Base-by-base conservation (phyloP, 352 stramenopile genomes). In the Pythium diclinum region DNA sequence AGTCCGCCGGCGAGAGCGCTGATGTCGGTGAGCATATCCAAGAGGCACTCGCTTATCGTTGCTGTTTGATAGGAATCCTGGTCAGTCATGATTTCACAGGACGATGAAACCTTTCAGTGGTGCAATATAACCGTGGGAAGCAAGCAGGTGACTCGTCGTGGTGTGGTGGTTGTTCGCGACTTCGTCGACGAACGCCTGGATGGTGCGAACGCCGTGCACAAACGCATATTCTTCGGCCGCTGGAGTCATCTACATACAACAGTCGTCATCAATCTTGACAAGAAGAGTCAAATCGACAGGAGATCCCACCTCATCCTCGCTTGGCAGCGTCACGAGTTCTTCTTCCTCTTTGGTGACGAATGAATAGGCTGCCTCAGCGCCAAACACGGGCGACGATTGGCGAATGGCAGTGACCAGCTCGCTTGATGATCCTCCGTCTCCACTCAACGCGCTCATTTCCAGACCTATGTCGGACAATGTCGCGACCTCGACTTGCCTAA, bases 141-240 rank as follows among this genome's bases (percentile, higher is more conserved):
- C 54, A 3, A 63, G 47, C 1, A 68, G 8, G 17, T 49, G 10
- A 16, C 23, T 63, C 3, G 30, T 17, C 8, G 54, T 14, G 17
- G 13, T 1, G 7, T 59, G 54, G 5, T 54, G 23, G 10, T 59
- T n/a, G 3, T 25, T 25, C 6, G 9, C 17, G 10, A 65, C 63
- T 23, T 62, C 51, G 13, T 65, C 63, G 3, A 65, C 34, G 33
- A 70, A 70, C 16, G 51, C 21, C 28, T 70, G 51, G 32, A 65
- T 32, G 7, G 23, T 36, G 9, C 57, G 63, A 11, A 65, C 11
- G 34, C 57, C 49, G 30, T 53, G n/a, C 3, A 61, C 10, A 21
- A 70, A 70, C 1, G 53, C 38, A n/a, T 58, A 21, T 25, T 63
- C 54, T 17, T 58, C 52, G 34, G 62, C 59, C 3, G 23, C 46